phyloP scores from a whole-genome alignment of 768 basidiomycete genomes.

The Leccinellum luteum region DNA sequence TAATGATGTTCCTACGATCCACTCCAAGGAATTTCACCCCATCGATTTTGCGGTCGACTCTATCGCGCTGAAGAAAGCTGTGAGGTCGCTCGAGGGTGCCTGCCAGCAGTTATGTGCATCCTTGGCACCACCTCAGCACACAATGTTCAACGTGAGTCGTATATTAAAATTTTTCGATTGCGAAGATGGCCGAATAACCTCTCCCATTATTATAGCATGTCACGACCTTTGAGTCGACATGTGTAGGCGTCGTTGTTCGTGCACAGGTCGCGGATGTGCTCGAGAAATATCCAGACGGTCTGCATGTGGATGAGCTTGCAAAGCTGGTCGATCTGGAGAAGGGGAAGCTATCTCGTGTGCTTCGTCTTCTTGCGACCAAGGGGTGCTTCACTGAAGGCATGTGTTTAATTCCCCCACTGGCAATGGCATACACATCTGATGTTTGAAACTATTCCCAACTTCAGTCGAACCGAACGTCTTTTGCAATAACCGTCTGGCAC shows the following conservation, averaged over 20 bases:
- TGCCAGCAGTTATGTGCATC: slow-evolving; percentile 28
- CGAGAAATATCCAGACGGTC: slow-evolving; percentile 23
- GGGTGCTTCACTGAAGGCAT: slow-evolving; percentile 5
- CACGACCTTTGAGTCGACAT: slow-evolving; percentile 25
- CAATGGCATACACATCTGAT: background rate
- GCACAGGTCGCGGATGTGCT: slow-evolving; percentile 5
- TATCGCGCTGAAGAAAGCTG: slow-evolving; percentile 24
- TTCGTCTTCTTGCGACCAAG: slow-evolving; percentile 33
- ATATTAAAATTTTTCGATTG: background rate
- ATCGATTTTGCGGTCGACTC: slow-evolving; percentile 15
- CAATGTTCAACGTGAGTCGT: slow-evolving; percentile 22
- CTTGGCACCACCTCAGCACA: slow-evolving; percentile 28
- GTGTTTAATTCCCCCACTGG: background rate
- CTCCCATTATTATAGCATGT: slow-evolving; percentile 8
- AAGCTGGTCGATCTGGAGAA: slow-evolving; percentile 22
- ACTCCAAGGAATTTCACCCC: slow-evolving; percentile 23
- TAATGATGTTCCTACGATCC: slow-evolving; percentile 22
- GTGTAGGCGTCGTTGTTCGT: slow-evolving; percentile 3
- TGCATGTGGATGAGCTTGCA: slow-evolving; percentile 27
- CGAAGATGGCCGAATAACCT: background rate
- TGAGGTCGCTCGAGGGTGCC: slow-evolving; percentile 25
- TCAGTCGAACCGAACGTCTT: slow-evolving; percentile 27
- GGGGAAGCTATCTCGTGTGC: slow-evolving; percentile 28
- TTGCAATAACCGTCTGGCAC: slow-evolving; percentile 34
- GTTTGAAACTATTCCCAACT: background rate